Evolutionary conservation across 2,329 filamentous ascomycete species (phyloP).

Genomic region (Fonsecaea multimorphosa): DNA sequence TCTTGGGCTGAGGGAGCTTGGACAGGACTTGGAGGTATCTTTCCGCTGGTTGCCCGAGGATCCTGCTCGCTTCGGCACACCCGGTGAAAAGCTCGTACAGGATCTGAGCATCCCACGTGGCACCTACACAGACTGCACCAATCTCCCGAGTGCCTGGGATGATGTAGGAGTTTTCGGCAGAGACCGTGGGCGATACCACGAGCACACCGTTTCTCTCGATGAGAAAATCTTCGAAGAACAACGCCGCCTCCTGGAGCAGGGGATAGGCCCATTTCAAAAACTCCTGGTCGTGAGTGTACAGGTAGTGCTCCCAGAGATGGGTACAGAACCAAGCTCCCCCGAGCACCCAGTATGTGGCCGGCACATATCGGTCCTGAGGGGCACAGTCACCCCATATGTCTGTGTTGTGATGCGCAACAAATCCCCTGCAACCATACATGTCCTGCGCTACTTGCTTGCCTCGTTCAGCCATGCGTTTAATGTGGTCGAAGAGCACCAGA

Average conservation of each 20-base stretch:
- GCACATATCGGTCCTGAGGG: constrained; percentile 54
- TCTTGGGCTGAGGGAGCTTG: constrained; percentile 10
- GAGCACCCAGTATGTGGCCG: constrained; percentile 48
- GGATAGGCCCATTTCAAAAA: constrained; percentile 40
- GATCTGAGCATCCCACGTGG: constrained; percentile 57
- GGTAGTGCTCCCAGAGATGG: constrained; percentile 64
- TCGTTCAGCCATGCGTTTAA: constrained; percentile 15
- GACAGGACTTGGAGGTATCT: constrained; percentile 10
- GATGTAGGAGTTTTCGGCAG: constrained; percentile 44
- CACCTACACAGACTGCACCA: constrained; percentile 40
- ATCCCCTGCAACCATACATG: constrained; percentile 62
- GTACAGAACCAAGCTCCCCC: constrained; percentile 66
- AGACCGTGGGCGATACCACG: constrained; percentile 42
- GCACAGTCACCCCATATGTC: constrained; percentile 66
- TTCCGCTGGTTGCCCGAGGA: constrained; percentile 34
- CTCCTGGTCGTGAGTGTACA: constrained; percentile 51
- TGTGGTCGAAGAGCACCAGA: constrained; percentile 20
- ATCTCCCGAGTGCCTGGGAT: constrained; percentile 27
- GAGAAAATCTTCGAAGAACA: constrained; percentile 44
- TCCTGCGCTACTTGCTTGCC: constrained; percentile 53
- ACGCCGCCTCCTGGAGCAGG: constrained; percentile 42
- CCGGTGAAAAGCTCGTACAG: constrained; percentile 49
- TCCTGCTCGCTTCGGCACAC: constrained; percentile 36
- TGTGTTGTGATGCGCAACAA: constrained; percentile 64
- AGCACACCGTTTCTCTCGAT: constrained; percentile 35